A percentile compares a stretch with the other conserved stretches of the same genome.
phyloP scores from a whole-genome alignment of 352 stramenopile genomes.

The Plasmopara halstedii region DNA sequence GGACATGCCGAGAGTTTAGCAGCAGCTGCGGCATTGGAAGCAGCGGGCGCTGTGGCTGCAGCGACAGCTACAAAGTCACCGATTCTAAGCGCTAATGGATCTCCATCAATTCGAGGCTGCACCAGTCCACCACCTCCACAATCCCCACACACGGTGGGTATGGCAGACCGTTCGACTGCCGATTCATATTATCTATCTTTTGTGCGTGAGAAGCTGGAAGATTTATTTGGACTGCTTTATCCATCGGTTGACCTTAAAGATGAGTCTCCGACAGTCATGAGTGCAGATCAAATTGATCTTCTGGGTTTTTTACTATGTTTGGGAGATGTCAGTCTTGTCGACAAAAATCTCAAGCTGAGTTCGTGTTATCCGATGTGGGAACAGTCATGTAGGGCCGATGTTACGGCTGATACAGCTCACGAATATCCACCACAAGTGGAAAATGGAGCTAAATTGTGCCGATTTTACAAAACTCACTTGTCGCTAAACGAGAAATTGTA shows the following conservation, averaged over 20 bases:
- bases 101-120: conserved; percentile 43
- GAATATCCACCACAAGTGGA: conserved; percentile 26
- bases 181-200: conserved; percentile 78
- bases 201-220: conserved; percentile 69
- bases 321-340: conserved; percentile 38
- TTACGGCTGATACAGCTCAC: conserved; percentile 6
- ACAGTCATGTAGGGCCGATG: conserved; percentile 6
- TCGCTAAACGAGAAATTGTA: conserved; percentile 78
- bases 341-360: conserved; percentile 51
- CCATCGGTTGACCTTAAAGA: conserved; percentile 47
- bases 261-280: conserved; percentile 42
- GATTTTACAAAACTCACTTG: conserved; percentile 70
- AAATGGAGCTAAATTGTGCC: conserved; percentile 53
- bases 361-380: conserved; percentile 62
- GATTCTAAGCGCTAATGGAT: conserved; percentile 27
- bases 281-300: conserved; percentile 57
- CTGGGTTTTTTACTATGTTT: conserved; percentile 67
- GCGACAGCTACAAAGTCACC: conserved; percentile 18
- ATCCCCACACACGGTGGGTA: conserved; percentile 67
- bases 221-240: conserved; percentile 65
- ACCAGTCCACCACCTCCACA: conserved; percentile 53
- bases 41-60: conserved; percentile 11
- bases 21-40: conserved; percentile 26
- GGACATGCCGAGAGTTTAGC: conserved; percentile 48
- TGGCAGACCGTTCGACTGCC: conserved; percentile 71